Evolutionary conservation across 1,139 yeast genomes (phyloP).

Genomic region (Magnusiomyces sp.): DNA sequence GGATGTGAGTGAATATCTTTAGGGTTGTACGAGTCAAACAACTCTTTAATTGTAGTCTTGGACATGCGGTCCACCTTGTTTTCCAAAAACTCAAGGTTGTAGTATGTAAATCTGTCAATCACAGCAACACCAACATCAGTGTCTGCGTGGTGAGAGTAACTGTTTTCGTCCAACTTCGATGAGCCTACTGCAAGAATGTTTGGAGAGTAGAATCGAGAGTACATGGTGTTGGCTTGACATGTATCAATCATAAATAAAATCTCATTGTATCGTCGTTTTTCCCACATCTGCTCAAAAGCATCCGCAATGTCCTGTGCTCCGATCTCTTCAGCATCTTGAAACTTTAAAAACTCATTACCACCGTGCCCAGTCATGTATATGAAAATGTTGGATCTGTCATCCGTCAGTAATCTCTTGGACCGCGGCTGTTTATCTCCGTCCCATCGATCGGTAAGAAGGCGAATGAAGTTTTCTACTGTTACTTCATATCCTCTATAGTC

Average conservation of each 20-base stretch:
- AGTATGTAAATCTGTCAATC: constrained; percentile 91
- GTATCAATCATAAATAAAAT: constrained; percentile 96
- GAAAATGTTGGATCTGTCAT: constrained; percentile 87
- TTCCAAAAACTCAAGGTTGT: constrained; percentile 82
- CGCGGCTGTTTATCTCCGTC: constrained; percentile 79
- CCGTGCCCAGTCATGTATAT: constrained; percentile 98
- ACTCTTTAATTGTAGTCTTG: constrained; percentile 63
- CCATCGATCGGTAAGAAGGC: constrained; percentile 91
- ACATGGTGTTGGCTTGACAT: constrained; percentile 98
- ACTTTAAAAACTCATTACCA: constrained; percentile 91
- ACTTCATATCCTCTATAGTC: constrained; percentile 97
- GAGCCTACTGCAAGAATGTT: constrained; percentile 91
- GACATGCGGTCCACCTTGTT: constrained; percentile 58
- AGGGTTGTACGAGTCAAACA: constrained; percentile 75
- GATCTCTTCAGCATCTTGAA: constrained; percentile 97
- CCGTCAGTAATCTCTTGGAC: constrained; percentile 81
- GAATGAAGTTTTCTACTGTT: constrained; percentile 88
- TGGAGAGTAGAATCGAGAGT: constrained; percentile 84
- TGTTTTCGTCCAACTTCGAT: constrained; percentile 78
- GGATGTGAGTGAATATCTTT: constrained; percentile 86
- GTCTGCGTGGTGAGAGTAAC: constrained; percentile 94
- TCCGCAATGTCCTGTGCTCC: constrained; percentile 94
- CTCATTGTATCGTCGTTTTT: constrained; percentile 89
- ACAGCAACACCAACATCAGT: constrained; percentile 96
- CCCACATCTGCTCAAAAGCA: constrained; percentile 95